These are phyloP conservation scores for Tuber brumale DNA, from an alignment of 495 filamentous ascomycete genomes.

Conservation along the genomic window DNA sequence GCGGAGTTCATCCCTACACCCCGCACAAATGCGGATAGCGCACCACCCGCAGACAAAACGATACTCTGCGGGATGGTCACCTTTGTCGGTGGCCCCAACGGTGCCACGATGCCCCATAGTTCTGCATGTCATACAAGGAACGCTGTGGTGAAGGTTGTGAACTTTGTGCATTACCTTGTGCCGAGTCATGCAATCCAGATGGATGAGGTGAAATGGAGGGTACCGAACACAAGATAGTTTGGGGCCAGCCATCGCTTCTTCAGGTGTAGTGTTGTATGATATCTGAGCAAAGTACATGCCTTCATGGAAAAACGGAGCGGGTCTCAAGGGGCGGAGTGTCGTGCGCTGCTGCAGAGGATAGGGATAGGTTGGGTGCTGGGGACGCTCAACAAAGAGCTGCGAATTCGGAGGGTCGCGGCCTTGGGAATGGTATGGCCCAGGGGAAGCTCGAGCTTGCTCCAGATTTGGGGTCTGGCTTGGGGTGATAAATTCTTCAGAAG, in stretches of 20 bases:
- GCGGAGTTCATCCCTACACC: background rate
- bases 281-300: conserved; percentile 2
- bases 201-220: background rate
- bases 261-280: background rate
- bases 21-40: background rate
- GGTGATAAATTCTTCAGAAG: background rate
- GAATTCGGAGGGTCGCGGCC: background rate
- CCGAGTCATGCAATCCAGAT: background rate
- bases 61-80: background rate
- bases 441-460: background rate
- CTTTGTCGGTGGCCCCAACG: background rate
- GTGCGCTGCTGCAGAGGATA: background rate
- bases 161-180: conserved; percentile 1
- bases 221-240: background rate
- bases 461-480: background rate
- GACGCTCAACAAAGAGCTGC: background rate
- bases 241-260: background rate
- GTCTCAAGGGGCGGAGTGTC: background rate
- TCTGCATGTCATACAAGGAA: background rate
- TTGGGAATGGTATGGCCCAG: background rate
- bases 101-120: background rate
- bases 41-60: conserved; percentile 1
- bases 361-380: background rate
- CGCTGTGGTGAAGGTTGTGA: background rate
- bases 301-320: background rate